Evolutionary conservation across 495 filamentous ascomycete genomes (phyloP), one percentile per base, ranked within the genome.

Genomic region (Glarea lozoyensis): DNA sequence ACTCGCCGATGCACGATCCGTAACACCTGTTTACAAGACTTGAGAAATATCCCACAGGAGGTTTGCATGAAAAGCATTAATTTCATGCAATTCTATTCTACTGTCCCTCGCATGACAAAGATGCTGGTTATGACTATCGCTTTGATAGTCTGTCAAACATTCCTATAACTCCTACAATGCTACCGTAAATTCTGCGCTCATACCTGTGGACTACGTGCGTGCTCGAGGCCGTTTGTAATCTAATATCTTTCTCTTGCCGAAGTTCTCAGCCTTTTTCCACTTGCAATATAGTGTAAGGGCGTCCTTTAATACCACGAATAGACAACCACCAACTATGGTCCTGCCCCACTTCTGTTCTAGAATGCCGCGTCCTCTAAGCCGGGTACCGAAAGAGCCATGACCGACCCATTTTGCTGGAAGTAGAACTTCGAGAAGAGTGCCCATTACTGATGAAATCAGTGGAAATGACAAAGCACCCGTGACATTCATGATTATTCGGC

Each of bases 241-340:
- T 50, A 82, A 21, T 25, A 86, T 67, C 55, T 67, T 76, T 57
- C 79, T 67, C 50, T 72, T 66, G 38, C 76, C 66, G 61, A 83
- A 76, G 48, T 73, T 70, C 58, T 75, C 69, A 12, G 81, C 82
- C 49, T 80, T 66, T 57, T 69, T 76, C 74, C 81, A 86, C 38
- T 76, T 67, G 23, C 75, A 79, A 55, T 86, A 86, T 0, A 85
- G 60, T 37, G 76, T 61, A 34, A 86, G 52, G 10, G 75, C 78
- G 64, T 86, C 82, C 50, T 82, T 85, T 19, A 84, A 51, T 9
- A 82, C 68, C 27, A 86, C 77, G 48, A 86, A 82, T 30, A 80
- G 60, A 60, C 80, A 84, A 1, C 82, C 82, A 10, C 82, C 82
- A 15, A 84, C 65, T 4, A 86, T 64, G 47, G 73, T 85, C 21